Evolutionary conservation across 352 stramenopile species (phyloP).

Genomic region (Phytophthora podocarpi): DNA sequence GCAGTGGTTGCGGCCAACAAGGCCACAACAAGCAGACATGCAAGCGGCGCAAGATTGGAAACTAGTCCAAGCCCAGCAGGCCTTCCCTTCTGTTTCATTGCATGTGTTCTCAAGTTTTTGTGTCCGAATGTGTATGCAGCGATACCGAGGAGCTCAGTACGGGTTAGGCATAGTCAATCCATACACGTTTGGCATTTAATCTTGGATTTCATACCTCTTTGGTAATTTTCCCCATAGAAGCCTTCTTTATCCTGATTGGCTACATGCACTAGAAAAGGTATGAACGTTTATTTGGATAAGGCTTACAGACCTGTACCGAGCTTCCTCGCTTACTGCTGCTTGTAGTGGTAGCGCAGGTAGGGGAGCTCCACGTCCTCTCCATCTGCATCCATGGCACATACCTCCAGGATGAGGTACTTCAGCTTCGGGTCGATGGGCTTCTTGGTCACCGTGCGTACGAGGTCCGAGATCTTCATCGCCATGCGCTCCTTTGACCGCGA

Average conservation of each 20-base stretch:
- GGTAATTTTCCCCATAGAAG: too few species aligned
- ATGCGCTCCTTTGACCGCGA: constrained; percentile 93
- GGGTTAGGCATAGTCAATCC: too few species aligned
- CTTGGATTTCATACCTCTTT: too few species aligned
- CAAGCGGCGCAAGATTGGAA: not conserved
- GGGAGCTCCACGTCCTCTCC: constrained; percentile 96
- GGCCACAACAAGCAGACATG: not conserved
- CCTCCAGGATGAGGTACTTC: constrained; percentile 96
- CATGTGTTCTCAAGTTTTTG: too few species aligned
- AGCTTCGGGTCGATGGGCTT: constrained; percentile 94
- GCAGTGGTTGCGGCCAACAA: not conserved
- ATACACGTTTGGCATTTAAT: too few species aligned
- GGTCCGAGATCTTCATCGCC: constrained; percentile 96
- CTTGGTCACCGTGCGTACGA: constrained; percentile 96
- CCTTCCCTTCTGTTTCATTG: too few species aligned
- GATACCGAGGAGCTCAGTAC: too few species aligned
- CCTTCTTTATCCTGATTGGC: not conserved
- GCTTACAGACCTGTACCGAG: too few species aligned
- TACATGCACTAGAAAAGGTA: not conserved
- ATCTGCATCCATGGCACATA: constrained; percentile 96
- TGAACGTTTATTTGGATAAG: not conserved
- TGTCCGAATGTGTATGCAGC: too few species aligned
- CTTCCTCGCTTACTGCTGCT: constrained; percentile 34
- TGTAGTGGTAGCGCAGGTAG: constrained; percentile 93
- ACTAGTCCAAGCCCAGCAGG: too few species aligned